Percentiles rank a stretch among this genome's conserved stretches.
Conservation (phyloP, 306 rosid genomes). For the Begonia masoniana region DNA sequence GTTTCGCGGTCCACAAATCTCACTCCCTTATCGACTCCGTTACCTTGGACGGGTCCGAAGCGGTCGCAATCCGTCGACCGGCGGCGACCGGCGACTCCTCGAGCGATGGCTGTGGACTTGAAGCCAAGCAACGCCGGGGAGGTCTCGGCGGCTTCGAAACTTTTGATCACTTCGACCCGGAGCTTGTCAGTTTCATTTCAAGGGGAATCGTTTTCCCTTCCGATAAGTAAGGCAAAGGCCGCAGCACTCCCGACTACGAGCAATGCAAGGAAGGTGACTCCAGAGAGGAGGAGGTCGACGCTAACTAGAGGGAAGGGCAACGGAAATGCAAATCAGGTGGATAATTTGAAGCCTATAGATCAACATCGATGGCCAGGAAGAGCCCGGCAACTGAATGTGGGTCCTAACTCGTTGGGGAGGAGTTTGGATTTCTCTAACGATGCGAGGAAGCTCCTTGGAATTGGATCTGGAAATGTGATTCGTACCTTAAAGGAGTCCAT, state of each 20-base stretch:
- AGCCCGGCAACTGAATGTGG: slow-evolving; percentile 28
- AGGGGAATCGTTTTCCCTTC: slow-evolving; percentile 78
- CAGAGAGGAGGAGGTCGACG: slow-evolving; percentile 63
- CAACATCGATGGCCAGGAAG: slow-evolving; percentile 74
- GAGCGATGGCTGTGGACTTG: slow-evolving; percentile 20
- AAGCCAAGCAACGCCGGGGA: slow-evolving; percentile 21
- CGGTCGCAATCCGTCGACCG: slow-evolving; percentile 61
- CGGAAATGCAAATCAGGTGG: slow-evolving; percentile 26
- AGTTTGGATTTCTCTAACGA: slow-evolving; percentile 44
- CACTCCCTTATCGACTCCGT: slow-evolving; percentile 11
- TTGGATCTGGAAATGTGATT: slow-evolving; percentile 35
- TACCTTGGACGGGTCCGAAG: slow-evolving; percentile 17
- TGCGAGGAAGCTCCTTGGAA: slow-evolving; percentile 23
- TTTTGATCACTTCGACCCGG: slow-evolving; percentile 65
- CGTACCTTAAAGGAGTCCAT: slow-evolving; percentile 41
- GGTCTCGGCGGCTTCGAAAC: slow-evolving; percentile 54
- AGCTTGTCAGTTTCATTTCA: slow-evolving; percentile 92
- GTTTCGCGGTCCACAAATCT: slow-evolving; percentile 31
- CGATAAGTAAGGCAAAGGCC: slow-evolving; percentile 59
- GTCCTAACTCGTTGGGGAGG: slow-evolving; percentile 14
- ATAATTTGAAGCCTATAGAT: slow-evolving; percentile 42
- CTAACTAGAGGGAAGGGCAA: slow-evolving; percentile 27
- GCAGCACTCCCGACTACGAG: slow-evolving; percentile 26
- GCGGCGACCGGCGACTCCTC: slow-evolving; percentile 43
- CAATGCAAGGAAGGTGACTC: slow-evolving; percentile 49